Conservation (phyloP, 768 basidiomycete species). For the Pluteus cervinus region DNA sequence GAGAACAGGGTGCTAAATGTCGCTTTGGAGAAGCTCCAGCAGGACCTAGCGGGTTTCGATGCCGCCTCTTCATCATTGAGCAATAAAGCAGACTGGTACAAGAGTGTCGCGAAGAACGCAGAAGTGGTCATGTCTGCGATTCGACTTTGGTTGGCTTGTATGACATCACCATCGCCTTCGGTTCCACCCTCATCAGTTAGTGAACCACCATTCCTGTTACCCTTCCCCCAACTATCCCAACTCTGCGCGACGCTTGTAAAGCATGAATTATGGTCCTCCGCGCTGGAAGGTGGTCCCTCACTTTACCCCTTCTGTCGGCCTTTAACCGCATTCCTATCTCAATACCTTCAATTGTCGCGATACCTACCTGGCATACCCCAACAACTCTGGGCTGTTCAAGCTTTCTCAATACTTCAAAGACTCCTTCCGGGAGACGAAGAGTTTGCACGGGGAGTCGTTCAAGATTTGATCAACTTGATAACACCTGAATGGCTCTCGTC, state of each 20-base stretch:
- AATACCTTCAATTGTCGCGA: constrained; percentile 55
- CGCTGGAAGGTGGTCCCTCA: constrained; percentile 12
- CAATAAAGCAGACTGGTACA: too few species aligned
- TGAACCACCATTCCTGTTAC: constrained; percentile 61
- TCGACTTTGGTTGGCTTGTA: constrained; percentile 60
- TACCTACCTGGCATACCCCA: constrained; percentile 47
- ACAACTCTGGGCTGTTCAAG: constrained; percentile 64
- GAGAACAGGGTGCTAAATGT: constrained; percentile 30
- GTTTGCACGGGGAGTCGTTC: constrained; percentile 35
- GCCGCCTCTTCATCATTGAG: constrained; percentile 3
- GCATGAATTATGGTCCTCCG: constrained; percentile 46
- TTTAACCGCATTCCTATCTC: constrained; percentile 45
- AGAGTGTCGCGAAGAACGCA: too few species aligned
- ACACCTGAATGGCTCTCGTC: constrained; percentile 34
- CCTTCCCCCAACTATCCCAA: constrained; percentile 49
- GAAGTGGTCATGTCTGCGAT: constrained; percentile 40
- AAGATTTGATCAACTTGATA: constrained; percentile 30
- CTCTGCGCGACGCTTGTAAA: constrained; percentile 43
- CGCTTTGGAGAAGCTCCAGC: constrained; percentile 27
- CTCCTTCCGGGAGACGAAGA: constrained; percentile 76
- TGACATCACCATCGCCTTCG: constrained; percentile 35
- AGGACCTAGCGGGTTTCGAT: constrained; percentile 18
- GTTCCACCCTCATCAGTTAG: constrained; percentile 31
- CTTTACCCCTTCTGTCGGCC: constrained; percentile 40
- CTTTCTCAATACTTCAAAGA: constrained; percentile 46